phyloP scores from a whole-genome alignment of 78 protist species.

The Emiliania huxleyi region DNA sequence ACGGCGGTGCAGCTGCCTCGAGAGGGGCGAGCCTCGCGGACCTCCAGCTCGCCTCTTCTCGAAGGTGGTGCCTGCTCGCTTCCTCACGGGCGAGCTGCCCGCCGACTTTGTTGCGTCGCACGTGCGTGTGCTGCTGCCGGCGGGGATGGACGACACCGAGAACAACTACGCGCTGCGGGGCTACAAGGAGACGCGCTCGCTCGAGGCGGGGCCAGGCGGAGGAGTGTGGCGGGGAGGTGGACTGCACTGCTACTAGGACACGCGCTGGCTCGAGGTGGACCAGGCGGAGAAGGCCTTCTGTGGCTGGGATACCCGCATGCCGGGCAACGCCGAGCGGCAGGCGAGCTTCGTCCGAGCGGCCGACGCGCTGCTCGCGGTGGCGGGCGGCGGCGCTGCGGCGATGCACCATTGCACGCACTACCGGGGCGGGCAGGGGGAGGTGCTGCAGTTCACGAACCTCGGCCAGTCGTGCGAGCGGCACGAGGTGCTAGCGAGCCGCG shows the following conservation, averaged over 20 bases:
- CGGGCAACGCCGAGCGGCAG: not conserved
- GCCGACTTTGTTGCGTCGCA: not conserved
- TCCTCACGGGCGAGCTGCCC: not conserved
- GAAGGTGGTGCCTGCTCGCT: not conserved
- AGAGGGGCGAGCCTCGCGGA: no score
- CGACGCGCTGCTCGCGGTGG: not conserved
- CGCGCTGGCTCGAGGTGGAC: not conserved
- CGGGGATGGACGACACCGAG: conserved; percentile 16
- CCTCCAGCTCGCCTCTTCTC: not conserved
- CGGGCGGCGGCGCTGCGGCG: not conserved
- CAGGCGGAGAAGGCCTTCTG: not conserved
- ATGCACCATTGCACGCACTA: not conserved
- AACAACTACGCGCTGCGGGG: not conserved
- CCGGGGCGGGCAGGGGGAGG: not conserved
- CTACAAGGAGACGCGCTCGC: not conserved
- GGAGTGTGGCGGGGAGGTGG: not conserved
- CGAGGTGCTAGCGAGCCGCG: not conserved
- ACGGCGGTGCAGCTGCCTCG: no score
- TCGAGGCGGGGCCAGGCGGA: no score
- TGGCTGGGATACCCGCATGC: conserved; percentile 16
- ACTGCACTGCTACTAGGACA: not conserved
- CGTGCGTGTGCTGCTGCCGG: conserved; percentile 9
- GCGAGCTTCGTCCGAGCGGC: not conserved
- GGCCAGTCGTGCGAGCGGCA: not conserved
- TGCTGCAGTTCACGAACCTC: conserved; percentile 10